Evolutionary conservation across 768 basidiomycete species (phyloP).

Genomic region (Boletus bicolor): DNA sequence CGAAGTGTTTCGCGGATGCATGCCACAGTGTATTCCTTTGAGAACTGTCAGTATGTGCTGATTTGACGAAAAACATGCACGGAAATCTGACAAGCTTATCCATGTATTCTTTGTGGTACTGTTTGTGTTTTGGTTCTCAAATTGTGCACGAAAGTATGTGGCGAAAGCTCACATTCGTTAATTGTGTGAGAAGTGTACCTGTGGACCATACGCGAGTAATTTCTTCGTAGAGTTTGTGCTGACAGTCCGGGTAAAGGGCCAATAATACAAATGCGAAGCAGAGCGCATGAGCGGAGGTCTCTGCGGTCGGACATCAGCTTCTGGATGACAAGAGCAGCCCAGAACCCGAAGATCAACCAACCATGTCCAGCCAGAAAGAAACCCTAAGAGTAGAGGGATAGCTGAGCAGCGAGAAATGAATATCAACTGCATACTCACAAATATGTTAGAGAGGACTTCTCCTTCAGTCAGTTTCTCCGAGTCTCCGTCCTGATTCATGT

Average conservation of each 20-base stretch:
- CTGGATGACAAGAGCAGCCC: neutral
- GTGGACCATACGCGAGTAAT: conserved; percentile 38
- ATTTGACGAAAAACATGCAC: neutral
- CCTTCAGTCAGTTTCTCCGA: conserved; percentile 38
- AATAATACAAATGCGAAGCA: conserved; percentile 42
- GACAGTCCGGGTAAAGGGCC: conserved; percentile 49
- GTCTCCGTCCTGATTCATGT: conserved; percentile 36
- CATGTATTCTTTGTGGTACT: conserved; percentile 42
- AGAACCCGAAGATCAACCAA: conserved; percentile 13
- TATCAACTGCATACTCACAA: conserved; percentile 32
- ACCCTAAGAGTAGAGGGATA: conserved; percentile 23
- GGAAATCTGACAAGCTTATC: conserved; percentile 33
- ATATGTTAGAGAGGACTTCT: conserved; percentile 47
- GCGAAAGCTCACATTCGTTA: conserved; percentile 27
- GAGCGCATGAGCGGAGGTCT: conserved; percentile 47
- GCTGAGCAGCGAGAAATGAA: neutral
- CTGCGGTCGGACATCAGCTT: conserved; percentile 26
- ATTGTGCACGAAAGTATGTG: neutral
- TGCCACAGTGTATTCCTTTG: conserved; percentile 42
- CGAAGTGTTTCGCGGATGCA: conserved; percentile 48
- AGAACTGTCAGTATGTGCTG: neutral
- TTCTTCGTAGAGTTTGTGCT: conserved; percentile 46
- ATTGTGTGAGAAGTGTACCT: conserved; percentile 25
- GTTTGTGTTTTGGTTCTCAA: neutral
- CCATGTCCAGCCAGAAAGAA: conserved; percentile 51